A percentile compares a stretch with the other conserved stretches of the same genome.
These are phyloP conservation scores for Colletotrichum coccodes DNA, from an alignment of 2,329 filamentous ascomycete genomes.

Conservation along the genomic window DNA sequence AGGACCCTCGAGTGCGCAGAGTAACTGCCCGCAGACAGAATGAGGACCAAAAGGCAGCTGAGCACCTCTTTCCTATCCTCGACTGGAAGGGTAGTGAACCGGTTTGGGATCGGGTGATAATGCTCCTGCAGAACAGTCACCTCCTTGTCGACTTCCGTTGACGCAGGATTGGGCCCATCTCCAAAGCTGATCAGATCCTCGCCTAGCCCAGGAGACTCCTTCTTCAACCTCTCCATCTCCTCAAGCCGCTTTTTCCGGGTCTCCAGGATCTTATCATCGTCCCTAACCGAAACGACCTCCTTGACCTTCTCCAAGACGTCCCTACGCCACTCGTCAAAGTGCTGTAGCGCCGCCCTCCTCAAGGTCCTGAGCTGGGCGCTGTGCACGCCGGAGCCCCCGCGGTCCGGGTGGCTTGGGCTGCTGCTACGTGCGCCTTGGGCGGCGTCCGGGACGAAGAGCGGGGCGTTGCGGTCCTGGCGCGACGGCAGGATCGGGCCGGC, in stretches of 20 bases:
- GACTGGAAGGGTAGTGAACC: conserved; percentile 65
- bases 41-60: conserved; percentile 75
- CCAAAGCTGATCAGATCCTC: conserved; percentile 55
- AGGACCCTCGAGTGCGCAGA: conserved; percentile 78
- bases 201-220: conserved; percentile 47
- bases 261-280: conserved; percentile 57
- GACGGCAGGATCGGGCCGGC: background rate
- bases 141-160: conserved; percentile 47
- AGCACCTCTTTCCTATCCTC: conserved; percentile 72
- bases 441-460: conserved; percentile 37
- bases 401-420: conserved; percentile 26
- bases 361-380: conserved; percentile 41
- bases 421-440: conserved; percentile 20
- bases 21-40: conserved; percentile 80
- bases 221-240: conserved; percentile 49
- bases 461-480: conserved; percentile 16
- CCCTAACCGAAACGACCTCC: conserved; percentile 68
- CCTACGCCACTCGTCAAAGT: conserved; percentile 83
- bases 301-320: conserved; percentile 76
- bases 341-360: conserved; percentile 66
- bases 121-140: conserved; percentile 58
- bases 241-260: conserved; percentile 58
- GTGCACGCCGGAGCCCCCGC: conserved; percentile 33
- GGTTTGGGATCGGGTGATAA: conserved; percentile 63
- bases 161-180: conserved; percentile 35